phyloP scores from a whole-genome alignment of 192 early-diverging fungal species.

The Coemansia sp. region DNA sequence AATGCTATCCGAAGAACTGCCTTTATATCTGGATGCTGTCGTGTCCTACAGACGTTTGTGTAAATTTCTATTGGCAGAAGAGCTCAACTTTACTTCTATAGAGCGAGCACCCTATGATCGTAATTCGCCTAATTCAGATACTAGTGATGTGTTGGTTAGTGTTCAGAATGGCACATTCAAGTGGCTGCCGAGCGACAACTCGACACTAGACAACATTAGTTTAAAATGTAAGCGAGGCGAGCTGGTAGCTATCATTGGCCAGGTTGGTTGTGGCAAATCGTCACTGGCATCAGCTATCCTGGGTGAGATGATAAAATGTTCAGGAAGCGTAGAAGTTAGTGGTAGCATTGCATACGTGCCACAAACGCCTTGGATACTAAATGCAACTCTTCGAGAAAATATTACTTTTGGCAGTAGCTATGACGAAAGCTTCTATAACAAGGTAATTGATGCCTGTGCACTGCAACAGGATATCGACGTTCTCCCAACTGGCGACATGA shows the following conservation, averaged over 20 bases:
- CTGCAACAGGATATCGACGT: conserved; percentile 55
- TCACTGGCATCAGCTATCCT: no score
- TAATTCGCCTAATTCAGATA: not conserved
- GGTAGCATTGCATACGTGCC: conserved; percentile 58
- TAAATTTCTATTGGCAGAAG: conserved; percentile 64
- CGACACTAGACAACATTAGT: conserved; percentile 37
- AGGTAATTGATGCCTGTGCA: conserved; percentile 59
- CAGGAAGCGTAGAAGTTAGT: conserved; percentile 23
- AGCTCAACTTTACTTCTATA: conserved; percentile 71
- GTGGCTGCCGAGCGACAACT: conserved; percentile 44
- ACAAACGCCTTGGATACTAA: conserved; percentile 61
- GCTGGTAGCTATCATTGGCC: conserved; percentile 60
- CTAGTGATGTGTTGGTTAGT: conserved; percentile 21
- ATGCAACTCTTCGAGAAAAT: no score
- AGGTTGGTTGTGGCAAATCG: conserved; percentile 66
- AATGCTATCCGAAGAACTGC: conserved; percentile 77
- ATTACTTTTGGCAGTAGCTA: conserved; percentile 61
- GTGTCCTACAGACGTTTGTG: conserved; percentile 79
- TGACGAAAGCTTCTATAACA: conserved; percentile 54
- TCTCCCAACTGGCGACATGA: conserved; percentile 56
- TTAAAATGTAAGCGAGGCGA: conserved; percentile 39
- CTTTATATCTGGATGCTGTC: conserved; percentile 68
- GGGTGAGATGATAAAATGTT: conserved; percentile 53
- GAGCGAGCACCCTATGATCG: conserved; percentile 17
- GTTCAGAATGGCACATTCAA: conserved; percentile 41